phyloP scores from a whole-genome alignment of 495 filamentous ascomycete species.

The Parmelia sp. region DNA sequence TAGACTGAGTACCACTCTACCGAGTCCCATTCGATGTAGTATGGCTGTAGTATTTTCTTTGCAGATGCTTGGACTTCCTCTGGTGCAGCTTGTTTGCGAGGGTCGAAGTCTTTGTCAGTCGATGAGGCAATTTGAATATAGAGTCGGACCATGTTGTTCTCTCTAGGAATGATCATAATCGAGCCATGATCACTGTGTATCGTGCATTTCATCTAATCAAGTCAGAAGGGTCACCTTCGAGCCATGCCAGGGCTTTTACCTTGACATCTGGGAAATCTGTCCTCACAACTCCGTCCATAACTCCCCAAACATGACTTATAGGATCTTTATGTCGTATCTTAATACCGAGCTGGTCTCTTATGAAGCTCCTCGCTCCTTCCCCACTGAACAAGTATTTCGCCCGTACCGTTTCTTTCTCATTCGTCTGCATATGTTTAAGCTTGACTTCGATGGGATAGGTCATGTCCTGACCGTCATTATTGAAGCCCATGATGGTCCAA shows the following conservation, averaged over 20 bases:
- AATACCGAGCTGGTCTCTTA: constrained; percentile 53
- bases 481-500: constrained; percentile 57
- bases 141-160: constrained; percentile 65
- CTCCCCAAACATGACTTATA: constrained; percentile 66
- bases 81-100: constrained; percentile 37
- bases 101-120: constrained; percentile 52
- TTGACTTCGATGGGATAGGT: constrained; percentile 60
- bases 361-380: constrained; percentile 58
- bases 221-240: constrained; percentile 12
- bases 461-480: constrained; percentile 50
- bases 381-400: constrained; percentile 62
- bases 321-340: constrained; percentile 58
- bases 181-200: constrained; percentile 53
- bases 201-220: constrained; percentile 77
- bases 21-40: constrained; percentile 46
- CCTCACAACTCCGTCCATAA: constrained; percentile 70
- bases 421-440: constrained; percentile 68
- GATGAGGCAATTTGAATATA: constrained; percentile 70
- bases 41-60: constrained; percentile 51
- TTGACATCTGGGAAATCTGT: constrained; percentile 67
- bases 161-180: constrained; percentile 66
- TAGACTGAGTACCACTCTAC: constrained; percentile 56
- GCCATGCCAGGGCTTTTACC: constrained; percentile 20
- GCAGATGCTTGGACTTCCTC: constrained; percentile 55
- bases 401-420: constrained; percentile 55